These are phyloP conservation scores for Metschnikowia hibisci DNA, from an alignment of 805 yeast genomes.

Conservation along the genomic window DNA sequence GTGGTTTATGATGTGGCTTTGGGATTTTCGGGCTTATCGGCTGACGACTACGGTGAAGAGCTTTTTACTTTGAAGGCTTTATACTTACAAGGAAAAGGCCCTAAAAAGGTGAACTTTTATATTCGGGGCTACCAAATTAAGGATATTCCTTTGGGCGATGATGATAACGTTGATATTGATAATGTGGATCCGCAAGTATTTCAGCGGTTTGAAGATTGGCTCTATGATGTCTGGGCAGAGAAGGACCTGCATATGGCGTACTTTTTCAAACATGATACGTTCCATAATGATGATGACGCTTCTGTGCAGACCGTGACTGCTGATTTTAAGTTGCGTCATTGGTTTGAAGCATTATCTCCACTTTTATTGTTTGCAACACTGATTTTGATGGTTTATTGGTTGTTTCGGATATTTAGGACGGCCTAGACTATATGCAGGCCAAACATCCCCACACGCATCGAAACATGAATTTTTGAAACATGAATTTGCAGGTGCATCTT, in stretches of 20 bases:
- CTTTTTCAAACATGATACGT: slow-evolving; percentile 55
- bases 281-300: slow-evolving; percentile 35
- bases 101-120: slow-evolving; percentile 60
- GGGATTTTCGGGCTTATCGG: slow-evolving; percentile 69
- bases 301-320: slow-evolving; percentile 14
- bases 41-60: slow-evolving; percentile 71
- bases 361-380: slow-evolving; percentile 8
- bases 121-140: slow-evolving; percentile 52
- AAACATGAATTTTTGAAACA: slow-evolving; percentile 6
- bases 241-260: slow-evolving; percentile 71
- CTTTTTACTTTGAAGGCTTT: slow-evolving; percentile 60
- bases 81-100: slow-evolving; percentile 69
- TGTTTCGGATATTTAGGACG: not conserved
- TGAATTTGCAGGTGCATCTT: no score
- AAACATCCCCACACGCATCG: not conserved
- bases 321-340: slow-evolving; percentile 13
- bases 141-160: slow-evolving; percentile 58
- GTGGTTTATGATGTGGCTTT: slow-evolving; percentile 78
- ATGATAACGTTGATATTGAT: slow-evolving; percentile 39
- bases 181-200: slow-evolving; percentile 40
- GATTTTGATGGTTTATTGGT: slow-evolving; percentile 1
- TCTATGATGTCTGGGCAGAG: slow-evolving; percentile 64
- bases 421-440: not conserved
- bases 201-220: slow-evolving; percentile 67
- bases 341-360: slow-evolving; percentile 11